A percentile compares a stretch with the other conserved stretches of the same genome.
Conservation (phyloP, 2,329 filamentous ascomycete species). For the Trematosphaeria pertusa region DNA sequence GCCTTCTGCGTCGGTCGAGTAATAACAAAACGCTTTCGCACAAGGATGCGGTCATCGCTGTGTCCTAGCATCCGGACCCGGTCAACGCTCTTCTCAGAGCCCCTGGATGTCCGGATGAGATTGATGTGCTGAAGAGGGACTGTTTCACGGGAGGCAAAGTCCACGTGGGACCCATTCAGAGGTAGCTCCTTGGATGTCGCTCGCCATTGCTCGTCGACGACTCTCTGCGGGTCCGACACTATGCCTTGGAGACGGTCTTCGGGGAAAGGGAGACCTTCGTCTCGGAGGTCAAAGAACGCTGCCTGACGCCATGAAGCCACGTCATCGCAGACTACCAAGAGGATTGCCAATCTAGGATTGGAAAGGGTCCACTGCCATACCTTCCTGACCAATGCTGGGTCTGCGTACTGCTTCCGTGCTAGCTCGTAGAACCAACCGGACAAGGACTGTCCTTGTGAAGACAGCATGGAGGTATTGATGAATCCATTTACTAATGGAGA, state of each 20-base stretch:
- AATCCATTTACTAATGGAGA: slow-evolving; percentile 45
- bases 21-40: slow-evolving; percentile 47
- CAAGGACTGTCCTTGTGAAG: slow-evolving; percentile 45
- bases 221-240: slow-evolving; percentile 45
- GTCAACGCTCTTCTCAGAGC: slow-evolving; percentile 45
- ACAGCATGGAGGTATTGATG: slow-evolving; percentile 44
- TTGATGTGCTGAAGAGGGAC: slow-evolving; percentile 45
- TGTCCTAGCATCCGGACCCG: slow-evolving; percentile 44
- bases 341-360: slow-evolving; percentile 46
- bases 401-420: slow-evolving; percentile 45
- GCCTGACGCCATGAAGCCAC: slow-evolving; percentile 48
- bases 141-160: slow-evolving; percentile 45
- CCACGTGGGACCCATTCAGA: slow-evolving; percentile 45
- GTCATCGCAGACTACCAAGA: slow-evolving; percentile 49
- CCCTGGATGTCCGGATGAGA: slow-evolving; percentile 38
- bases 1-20: slow-evolving; percentile 45
- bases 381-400: slow-evolving; percentile 40
- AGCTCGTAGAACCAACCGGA: slow-evolving; percentile 47
- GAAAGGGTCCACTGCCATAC: slow-evolving; percentile 51
- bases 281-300: slow-evolving; percentile 46
- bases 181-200: slow-evolving; percentile 49
- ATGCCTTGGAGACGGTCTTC: slow-evolving; percentile 48
- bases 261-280: slow-evolving; percentile 46
- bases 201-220: slow-evolving; percentile 50
- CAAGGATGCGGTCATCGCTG: slow-evolving; percentile 41